phyloP scores from a whole-genome alignment of 139 green algal genomes.

The Tetratostichococcus sp. region DNA sequence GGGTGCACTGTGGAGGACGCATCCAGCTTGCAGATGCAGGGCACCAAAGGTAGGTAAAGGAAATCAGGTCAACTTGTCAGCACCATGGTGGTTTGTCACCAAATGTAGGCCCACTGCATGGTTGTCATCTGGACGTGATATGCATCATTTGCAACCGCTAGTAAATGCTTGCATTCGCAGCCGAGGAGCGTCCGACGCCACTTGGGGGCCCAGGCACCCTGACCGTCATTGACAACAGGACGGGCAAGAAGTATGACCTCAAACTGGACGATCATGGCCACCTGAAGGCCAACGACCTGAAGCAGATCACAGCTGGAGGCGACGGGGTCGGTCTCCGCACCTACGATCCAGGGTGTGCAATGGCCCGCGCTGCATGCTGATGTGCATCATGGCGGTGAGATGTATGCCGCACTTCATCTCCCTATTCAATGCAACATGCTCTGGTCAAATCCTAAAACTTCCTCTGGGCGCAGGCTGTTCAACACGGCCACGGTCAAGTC shows the following conservation, averaged over 20 bases:
- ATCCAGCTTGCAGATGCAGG: neutral
- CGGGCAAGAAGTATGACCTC: constrained; percentile 85
- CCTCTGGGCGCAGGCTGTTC: constrained; percentile 83
- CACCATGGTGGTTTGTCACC: too few relatives aligned
- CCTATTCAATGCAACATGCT: too few relatives aligned
- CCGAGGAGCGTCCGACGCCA: constrained; percentile 26
- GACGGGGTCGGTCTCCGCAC: constrained; percentile 80
- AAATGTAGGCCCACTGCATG: too few relatives aligned
- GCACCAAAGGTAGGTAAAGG: neutral
- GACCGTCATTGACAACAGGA: constrained; percentile 79
- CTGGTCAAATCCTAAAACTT: too few relatives aligned
- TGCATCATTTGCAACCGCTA: neutral
- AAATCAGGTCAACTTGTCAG: too few relatives aligned
- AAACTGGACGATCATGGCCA: constrained; percentile 68
- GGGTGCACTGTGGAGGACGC: neutral
- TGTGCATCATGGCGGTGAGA: neutral
- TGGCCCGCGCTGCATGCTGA: neutral
- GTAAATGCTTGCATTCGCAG: neutral
- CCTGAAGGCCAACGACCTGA: constrained; percentile 80
- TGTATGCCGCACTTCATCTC: too few relatives aligned
- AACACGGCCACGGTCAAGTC: constrained; percentile 90
- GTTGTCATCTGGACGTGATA: too few relatives aligned
- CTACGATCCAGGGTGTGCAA: constrained; percentile 76
- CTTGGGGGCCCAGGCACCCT: constrained; percentile 71
- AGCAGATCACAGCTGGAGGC: constrained; percentile 85